Base-by-base conservation (phyloP, 2,329 filamentous ascomycete species). In the Neurospora sp. region DNA sequence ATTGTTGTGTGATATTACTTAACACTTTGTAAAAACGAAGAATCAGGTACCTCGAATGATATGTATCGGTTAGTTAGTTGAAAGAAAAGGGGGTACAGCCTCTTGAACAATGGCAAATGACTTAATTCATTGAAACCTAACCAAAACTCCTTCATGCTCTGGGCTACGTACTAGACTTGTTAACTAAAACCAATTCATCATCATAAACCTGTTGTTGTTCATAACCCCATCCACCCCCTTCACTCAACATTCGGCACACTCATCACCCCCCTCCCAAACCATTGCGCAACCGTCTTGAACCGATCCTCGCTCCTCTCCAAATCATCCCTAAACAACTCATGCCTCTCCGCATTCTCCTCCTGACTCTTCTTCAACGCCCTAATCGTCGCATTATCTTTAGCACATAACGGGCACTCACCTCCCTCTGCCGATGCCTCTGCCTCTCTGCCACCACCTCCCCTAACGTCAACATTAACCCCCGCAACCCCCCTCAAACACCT, bases 211-310 rank as follows among this genome's bases (percentile, higher is more conserved):
- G 19, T 36, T 7, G 17, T 66, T 8, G 10, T 40, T 67, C 66
- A 38, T n/a, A 67, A 28, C 19, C 1, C 4, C 23, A 33, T 36
- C 43, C 33, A 42, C 62, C 23, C 28, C 11, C 6, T 33, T 36
- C 1, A 76, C 71, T 82, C 79, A 66, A 78, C 71, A 72, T 75
- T 78, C 71, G 79, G 77, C 19, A 77, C 84, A 36, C 85, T 87
- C 93, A 98, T 97, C 3, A 98, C 93, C 0, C 96, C 95, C 70
- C 94, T 84, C 0, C 94, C 95, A 84, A 97, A 98, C 88, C 96
- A 99, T 78, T 97, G 93, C 71, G 93, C 93, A 70, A 98, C 87
- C 1, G 93, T 95, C n/a, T 88, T 91, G 79, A 98, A 97, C 68
- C 92, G 86, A 80, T 97, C 94, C 46, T 89, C 89, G 69, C 91